Base-by-base conservation (phyloP, 164 flowering plant genomes). In the Piper longum region DNA sequence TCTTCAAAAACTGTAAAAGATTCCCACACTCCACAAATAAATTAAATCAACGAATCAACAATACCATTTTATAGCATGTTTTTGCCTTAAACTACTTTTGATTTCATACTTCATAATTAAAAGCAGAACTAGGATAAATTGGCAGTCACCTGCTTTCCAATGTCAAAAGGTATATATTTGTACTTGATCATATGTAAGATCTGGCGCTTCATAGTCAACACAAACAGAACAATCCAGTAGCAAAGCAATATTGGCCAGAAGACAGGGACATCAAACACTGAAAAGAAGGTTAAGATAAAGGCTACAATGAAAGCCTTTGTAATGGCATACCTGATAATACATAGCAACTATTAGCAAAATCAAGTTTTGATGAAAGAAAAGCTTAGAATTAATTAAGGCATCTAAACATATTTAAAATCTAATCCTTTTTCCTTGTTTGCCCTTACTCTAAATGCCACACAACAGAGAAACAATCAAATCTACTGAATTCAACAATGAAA, bases 171-270 rank as follows among this genome's bases (percentile, higher is more conserved):
- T 57, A 85, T 54, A 63, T 87, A 87, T 72, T 74, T 84, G 78
- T 81, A 78, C 67, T 83, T 87, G 56, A 85, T 82, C 93, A 86
- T 86, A 76, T 84, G 93, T 70, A 77, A 70, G 62, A 84, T 86
- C 73, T 86, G 88, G 62, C 89, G 88, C 81, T 78, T 86, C 93
- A 86, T 86, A 39, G 89, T 84, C 60, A 86, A 82, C 45, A 84
- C 78, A 67, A 86, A 86, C 9, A 86, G 80, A 64, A 83, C 87
- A 64, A 81, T 62, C 93, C 93, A 84, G 56, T 86, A 83, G 70
- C 76, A 81, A 26, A 86, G 86, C 59, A 84, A 75, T 62, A 84
- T 84, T 51, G 89, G 89, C 92, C 92, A 86, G 74, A 86, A 86
- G 57, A 86, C 92, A 42, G 89, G 87, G 39, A 86, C 89, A 69